Evolutionary conservation across 2,329 filamentous ascomycete species (phyloP).

Genomic region (Fusarium sp.): DNA sequence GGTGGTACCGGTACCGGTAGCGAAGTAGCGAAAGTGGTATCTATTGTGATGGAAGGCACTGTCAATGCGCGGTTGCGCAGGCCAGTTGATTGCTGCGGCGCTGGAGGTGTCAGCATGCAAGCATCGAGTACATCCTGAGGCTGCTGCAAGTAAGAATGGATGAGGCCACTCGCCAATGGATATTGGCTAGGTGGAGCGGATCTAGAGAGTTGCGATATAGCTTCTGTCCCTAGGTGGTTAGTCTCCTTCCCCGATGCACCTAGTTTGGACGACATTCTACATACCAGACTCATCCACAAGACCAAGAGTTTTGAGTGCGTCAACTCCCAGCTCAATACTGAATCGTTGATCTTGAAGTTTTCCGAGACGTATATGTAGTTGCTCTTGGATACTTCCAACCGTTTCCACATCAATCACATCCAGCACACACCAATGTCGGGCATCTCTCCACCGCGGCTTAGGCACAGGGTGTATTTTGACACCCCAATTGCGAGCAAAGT

Average conservation of each 20-base stretch:
- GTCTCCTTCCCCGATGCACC: not conserved
- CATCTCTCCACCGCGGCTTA: constrained; percentile 23
- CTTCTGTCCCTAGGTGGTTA: constrained; percentile 17
- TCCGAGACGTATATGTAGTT: constrained; percentile 27
- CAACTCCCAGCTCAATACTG: constrained; percentile 32
- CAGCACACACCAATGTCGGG: constrained; percentile 27
- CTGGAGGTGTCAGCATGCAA: constrained; percentile 12
- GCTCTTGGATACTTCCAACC: constrained; percentile 23
- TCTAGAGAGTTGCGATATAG: constrained; percentile 13
- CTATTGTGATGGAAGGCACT: constrained; percentile 26
- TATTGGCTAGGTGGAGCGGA: constrained; percentile 37
- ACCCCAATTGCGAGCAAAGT: constrained; percentile 29
- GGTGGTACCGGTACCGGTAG: constrained; percentile 7
- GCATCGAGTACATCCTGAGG: constrained; percentile 4
- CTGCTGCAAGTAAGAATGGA: constrained; percentile 17
- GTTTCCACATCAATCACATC: constrained; percentile 41
- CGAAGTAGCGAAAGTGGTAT: constrained; percentile 25
- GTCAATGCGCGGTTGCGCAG: constrained; percentile 16
- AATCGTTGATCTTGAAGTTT: constrained; percentile 25
- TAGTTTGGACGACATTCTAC: constrained; percentile 6
- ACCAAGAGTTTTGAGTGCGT: constrained; percentile 29
- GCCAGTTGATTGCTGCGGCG: constrained; percentile 11
- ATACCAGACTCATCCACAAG: constrained; percentile 32
- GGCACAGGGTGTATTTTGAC: constrained; percentile 24
- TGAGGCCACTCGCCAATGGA: constrained; percentile 9